Evolutionary conservation across 2,329 filamentous ascomycete species (phyloP).

Genomic region (Fusarium clavum): DNA sequence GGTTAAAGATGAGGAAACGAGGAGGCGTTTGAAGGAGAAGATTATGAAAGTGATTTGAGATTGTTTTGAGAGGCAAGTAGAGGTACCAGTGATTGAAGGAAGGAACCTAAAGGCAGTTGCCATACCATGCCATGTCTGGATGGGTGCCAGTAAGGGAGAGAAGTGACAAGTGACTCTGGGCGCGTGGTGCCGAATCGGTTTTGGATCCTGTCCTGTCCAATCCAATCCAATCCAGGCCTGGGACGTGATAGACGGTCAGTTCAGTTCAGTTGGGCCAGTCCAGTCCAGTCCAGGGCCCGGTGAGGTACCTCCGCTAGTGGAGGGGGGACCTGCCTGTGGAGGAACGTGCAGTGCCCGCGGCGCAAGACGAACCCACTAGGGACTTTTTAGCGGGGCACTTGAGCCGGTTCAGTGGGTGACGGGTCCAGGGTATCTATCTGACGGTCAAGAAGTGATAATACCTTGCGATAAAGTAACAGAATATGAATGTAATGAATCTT

Average conservation of each 20-base stretch:
- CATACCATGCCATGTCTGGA: not conserved
- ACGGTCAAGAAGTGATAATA: constrained; percentile 14
- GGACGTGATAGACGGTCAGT: constrained; percentile 25
- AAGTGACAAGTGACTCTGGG: constrained; percentile 36
- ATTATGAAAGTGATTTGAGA: constrained; percentile 17
- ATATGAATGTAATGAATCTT: not conserved
- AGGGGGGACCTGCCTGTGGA: constrained; percentile 6
- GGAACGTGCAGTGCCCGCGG: constrained; percentile 21
- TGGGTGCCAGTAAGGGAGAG: constrained; percentile 2
- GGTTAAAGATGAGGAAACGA: constrained; percentile 24
- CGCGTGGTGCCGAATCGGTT: constrained; percentile 24
- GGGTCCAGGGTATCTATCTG: constrained; percentile 22
- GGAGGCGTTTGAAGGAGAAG: constrained; percentile 23
- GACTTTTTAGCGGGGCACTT: constrained; percentile 25
- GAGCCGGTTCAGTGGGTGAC: constrained; percentile 16
- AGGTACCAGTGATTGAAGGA: not conserved
- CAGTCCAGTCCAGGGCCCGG: constrained; percentile 7
- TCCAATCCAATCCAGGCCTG: not conserved
- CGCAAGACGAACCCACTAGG: constrained; percentile 20
- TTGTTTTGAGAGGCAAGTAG: constrained; percentile 16
- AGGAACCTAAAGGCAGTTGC: not conserved
- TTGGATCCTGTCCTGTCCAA: not conserved
- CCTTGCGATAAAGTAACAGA: not conserved
- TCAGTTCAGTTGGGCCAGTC: not conserved
- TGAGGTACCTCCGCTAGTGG: constrained; percentile 28